Conservation (phyloP, 2,329 filamentous ascomycete species). For the Colletotrichum sp. region DNA sequence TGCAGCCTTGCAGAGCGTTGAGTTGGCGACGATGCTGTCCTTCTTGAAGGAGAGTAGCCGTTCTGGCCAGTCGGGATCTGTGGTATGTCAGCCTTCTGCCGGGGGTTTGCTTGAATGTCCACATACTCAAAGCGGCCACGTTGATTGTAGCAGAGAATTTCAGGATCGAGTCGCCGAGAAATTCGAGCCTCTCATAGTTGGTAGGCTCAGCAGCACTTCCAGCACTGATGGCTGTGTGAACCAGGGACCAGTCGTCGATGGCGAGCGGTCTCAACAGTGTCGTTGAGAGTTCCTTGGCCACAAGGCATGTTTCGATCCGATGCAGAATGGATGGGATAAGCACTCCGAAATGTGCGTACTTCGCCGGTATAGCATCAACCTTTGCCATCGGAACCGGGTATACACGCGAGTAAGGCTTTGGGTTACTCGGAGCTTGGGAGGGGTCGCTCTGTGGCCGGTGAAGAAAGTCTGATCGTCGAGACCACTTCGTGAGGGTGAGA, state of each 20-base stretch:
- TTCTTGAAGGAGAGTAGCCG: slow-evolving; percentile 74
- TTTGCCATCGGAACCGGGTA: slow-evolving; percentile 54
- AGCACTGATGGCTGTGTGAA: slow-evolving; percentile 73
- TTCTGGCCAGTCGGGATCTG: slow-evolving; percentile 75
- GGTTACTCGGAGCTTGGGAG: slow-evolving; percentile 27
- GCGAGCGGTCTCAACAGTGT: slow-evolving; percentile 56
- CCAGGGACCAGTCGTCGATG: slow-evolving; percentile 53
- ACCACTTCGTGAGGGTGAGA: slow-evolving; percentile 52
- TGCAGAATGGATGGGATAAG: slow-evolving; percentile 78
- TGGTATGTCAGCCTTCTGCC: slow-evolving; percentile 15
- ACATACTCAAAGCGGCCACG: slow-evolving; percentile 58
- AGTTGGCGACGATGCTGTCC: slow-evolving; percentile 75
- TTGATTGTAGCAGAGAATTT: slow-evolving; percentile 77
- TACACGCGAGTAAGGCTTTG: slow-evolving; percentile 47
- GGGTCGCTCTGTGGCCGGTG: slow-evolving; percentile 37
- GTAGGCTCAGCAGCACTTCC: slow-evolving; percentile 62
- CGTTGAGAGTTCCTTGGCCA: slow-evolving; percentile 64
- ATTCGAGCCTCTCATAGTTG: slow-evolving; percentile 86
- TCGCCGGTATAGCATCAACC: slow-evolving; percentile 51
- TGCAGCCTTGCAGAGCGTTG: slow-evolving; percentile 70
- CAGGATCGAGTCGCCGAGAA: slow-evolving; percentile 83
- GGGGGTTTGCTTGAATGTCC: not conserved
- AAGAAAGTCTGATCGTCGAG: slow-evolving; percentile 64
- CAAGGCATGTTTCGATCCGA: slow-evolving; percentile 67
- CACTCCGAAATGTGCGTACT: slow-evolving; percentile 55